Conservation (phyloP, 1,284 basidiomycete species). For the Rhodofomes roseus region DNA sequence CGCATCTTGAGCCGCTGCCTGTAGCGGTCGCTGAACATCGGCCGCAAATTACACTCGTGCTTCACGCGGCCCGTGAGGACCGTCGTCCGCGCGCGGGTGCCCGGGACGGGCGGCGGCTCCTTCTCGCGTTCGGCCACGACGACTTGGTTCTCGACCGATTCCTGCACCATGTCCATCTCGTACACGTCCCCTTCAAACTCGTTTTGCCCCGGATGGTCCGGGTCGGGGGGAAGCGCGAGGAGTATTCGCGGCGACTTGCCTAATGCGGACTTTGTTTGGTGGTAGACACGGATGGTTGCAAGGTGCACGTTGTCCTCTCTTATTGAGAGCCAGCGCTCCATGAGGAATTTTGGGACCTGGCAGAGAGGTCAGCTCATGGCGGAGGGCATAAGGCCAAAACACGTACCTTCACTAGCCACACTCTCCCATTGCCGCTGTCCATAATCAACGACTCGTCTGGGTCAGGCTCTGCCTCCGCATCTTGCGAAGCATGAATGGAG, state of each 20-base stretch:
- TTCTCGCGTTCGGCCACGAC: conserved; percentile 75
- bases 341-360: conserved; percentile 67
- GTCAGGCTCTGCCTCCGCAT: conserved; percentile 65
- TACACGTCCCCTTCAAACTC: conserved; percentile 55
- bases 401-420: conserved; percentile 74
- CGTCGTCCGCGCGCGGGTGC: conserved; percentile 59
- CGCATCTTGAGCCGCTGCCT: conserved; percentile 62
- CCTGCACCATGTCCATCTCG: conserved; percentile 76
- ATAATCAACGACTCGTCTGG: conserved; percentile 74
- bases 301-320: conserved; percentile 63
- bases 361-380: neutral
- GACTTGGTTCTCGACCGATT: conserved; percentile 71
- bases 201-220: conserved; percentile 31
- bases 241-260: conserved; percentile 59
- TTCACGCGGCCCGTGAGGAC: conserved; percentile 72
- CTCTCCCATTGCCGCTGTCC: conserved; percentile 65
- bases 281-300: conserved; percentile 73
- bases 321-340: conserved; percentile 67
- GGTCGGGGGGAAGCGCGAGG: conserved; percentile 60
- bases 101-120: conserved; percentile 41
- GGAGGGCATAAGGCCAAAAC: neutral
- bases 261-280: conserved; percentile 36
- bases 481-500: conserved; percentile 41
- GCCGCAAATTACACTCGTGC: conserved; percentile 69
- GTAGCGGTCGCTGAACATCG: conserved; percentile 60